Evolutionary conservation across 805 yeast species (phyloP), one percentile per base, ranked within the genome.

Genomic region (Saccharomycopsis selenospora): DNA sequence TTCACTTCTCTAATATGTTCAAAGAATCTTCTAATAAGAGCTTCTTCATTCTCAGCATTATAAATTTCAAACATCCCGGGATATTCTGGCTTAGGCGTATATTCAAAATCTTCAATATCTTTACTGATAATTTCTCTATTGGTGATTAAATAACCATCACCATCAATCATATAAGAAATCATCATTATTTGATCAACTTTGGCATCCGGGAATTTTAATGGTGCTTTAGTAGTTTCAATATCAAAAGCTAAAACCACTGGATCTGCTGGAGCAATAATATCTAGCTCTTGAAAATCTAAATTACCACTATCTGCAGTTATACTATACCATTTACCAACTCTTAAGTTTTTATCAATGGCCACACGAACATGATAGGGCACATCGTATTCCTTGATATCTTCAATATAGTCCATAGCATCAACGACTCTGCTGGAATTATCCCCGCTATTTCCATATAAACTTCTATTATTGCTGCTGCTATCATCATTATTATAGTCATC

Each of bases 81-180:
- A 63, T 83, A 91, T 65, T 95, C 99, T 2, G 96, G 95, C 61
- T 82, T 88, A 1, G 99, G 99, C 0, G 99, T 90, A 61, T 93
- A 93, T 64, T 93, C 99, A 58, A 93, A 93, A 66, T 93, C 98
- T 45, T 85, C 95, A 49, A 93, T 93, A 64, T 95, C 98, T 62
- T 88, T 86, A 4, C 95, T 81, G 33, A 93, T 90, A 57, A 93
- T 88, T 57, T 90, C 96, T 58, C 99, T 71, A 62, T 93, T 93
- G 7, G 98, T 93, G 52, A 93, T 95, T 36, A 93, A 69, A 61
- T 70, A 93, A 33, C 99, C 99, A 57, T 87, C 95, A 8, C 98
- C 99, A 62, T 93, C 99, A 53, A 93, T 90, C 99, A 95, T 95
- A 63, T 93, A 93, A 2, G 99, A 95, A 45, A 93, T 93, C 99